Base-by-base conservation (phyloP, 371 early-diverging fungal genomes). In the Actinomortierella wolfii region DNA sequence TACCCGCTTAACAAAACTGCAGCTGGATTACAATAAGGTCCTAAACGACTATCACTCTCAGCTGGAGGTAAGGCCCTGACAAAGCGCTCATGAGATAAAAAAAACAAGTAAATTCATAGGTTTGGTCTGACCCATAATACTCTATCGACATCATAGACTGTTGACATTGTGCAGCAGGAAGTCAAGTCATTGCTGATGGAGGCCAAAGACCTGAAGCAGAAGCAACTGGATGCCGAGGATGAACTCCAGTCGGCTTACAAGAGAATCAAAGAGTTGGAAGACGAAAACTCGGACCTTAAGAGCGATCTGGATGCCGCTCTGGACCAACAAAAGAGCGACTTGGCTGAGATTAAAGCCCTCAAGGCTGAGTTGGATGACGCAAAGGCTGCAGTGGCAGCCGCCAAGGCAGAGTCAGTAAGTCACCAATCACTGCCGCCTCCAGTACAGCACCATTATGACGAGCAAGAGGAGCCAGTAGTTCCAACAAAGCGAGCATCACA, bases 151-250 rank as follows among this genome's bases (percentile, higher is more conserved):
- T n/a, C n/a, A n/a, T 75, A 90, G 83, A 87, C 87, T 59, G 87
- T 90, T 6, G 81, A 84, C 29, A 89, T 89, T 64, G 89, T 93
- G 15, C 82, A 91, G 54, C 73, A 85, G 43, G 93, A 94, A 59
- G 89, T 89, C 6, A 84, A 84, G 11, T 80, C 86, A 28, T 73
- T 94, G 26, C 76, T 92, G 48, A 88, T 88, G 24, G 92, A 94
- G 51, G 80, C 89, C 43, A 88, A 88, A 55, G 60, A 56, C 8
- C 57, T 92, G 25, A 86, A 88, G 41, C 64, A 74, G 24, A 83
- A 84, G 43, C 49, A 65, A 18, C 15, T 25, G 52, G 71, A 71
- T 51, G 65, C 65, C 20, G 71, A 71, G 24, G 71, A 71, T 47
- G 71, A 71, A 26, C 66, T 71, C 24, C 71, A 71, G 39, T 21